These are phyloP conservation scores for Ogataea allantospora DNA, from an alignment of 805 yeast species.

Conservation along the genomic window DNA sequence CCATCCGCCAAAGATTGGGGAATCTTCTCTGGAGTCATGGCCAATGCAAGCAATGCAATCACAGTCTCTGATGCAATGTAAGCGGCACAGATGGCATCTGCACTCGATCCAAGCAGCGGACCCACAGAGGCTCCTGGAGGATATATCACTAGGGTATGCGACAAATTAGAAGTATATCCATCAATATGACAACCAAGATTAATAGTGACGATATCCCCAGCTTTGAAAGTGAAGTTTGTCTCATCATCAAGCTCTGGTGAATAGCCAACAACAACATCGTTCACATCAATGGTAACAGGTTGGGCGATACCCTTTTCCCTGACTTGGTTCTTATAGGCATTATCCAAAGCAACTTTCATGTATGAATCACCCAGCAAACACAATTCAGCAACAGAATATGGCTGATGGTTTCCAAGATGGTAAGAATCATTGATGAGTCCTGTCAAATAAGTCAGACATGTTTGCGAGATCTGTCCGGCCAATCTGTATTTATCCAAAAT, in stretches of 20 bases:
- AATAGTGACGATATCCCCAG: conserved; percentile 86
- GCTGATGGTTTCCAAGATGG: conserved; percentile 52
- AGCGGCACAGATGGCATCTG: conserved; percentile 88
- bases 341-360: conserved; percentile 56
- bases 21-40: conserved; percentile 72
- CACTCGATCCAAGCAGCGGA: conserved; percentile 79
- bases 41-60: conserved; percentile 68
- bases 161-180: conserved; percentile 84
- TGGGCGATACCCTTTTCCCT: conserved; percentile 89
- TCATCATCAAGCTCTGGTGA: conserved; percentile 80
- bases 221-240: conserved; percentile 45
- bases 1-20: conserved; percentile 48
- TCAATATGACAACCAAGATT: conserved; percentile 90
- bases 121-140: conserved; percentile 61
- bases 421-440: conserved; percentile 70
- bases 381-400: conserved; percentile 61
- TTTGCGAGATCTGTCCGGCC: conserved; percentile 88
- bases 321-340: conserved; percentile 59
- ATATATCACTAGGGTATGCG: conserved; percentile 84
- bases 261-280: conserved; percentile 74
- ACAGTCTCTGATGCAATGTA: conserved; percentile 88
- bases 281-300: conserved; percentile 87
- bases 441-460: conserved; percentile 66
- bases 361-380: conserved; percentile 82
- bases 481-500: conserved; percentile 79